These are phyloP conservation scores for Neonectria hederae DNA, from an alignment of 2,329 filamentous ascomycete species.

Conservation along the genomic window DNA sequence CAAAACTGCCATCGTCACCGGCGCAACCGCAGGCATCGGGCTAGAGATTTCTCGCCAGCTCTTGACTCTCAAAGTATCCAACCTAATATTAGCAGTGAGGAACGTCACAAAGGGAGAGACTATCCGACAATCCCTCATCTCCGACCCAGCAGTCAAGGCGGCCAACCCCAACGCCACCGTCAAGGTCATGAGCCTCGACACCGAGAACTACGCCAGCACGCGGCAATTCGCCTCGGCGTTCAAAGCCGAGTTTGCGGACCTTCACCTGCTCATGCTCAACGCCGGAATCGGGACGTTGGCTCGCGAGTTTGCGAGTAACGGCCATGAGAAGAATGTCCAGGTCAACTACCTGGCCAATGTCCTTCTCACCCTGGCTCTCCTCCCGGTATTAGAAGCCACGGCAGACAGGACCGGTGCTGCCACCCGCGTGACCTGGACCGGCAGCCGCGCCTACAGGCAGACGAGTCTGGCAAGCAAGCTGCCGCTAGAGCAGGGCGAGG, in stretches of 20 bases:
- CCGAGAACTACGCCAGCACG: conserved; percentile 23
- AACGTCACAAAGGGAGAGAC: conserved; percentile 43
- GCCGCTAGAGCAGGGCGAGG: neutral
- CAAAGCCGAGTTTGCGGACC: neutral
- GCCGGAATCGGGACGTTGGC: conserved; percentile 24
- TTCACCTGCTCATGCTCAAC: conserved; percentile 31
- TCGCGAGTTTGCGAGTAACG: conserved; percentile 12
- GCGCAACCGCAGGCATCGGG: conserved; percentile 55
- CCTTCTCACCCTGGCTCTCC: conserved; percentile 33
- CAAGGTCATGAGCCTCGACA: conserved; percentile 31
- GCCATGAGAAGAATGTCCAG: conserved; percentile 40
- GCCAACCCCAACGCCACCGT: conserved; percentile 22
- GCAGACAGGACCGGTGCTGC: conserved; percentile 9
- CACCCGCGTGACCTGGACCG: conserved; percentile 29
- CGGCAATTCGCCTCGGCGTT: conserved; percentile 15
- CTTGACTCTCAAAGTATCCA: conserved; percentile 45
- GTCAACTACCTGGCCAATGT: conserved; percentile 44
- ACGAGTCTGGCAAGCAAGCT: conserved; percentile 14
- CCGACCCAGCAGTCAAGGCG: conserved; percentile 21
- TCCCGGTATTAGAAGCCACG: conserved; percentile 33
- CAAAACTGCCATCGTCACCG: conserved; percentile 52
- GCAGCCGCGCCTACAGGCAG: conserved; percentile 27
- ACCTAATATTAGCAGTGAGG: conserved; percentile 54
- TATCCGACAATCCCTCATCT: conserved; percentile 25
- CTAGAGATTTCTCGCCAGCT: conserved; percentile 52